Conservation (phyloP, 2,329 filamentous ascomycete species). For the Apiospora hydei region DNA sequence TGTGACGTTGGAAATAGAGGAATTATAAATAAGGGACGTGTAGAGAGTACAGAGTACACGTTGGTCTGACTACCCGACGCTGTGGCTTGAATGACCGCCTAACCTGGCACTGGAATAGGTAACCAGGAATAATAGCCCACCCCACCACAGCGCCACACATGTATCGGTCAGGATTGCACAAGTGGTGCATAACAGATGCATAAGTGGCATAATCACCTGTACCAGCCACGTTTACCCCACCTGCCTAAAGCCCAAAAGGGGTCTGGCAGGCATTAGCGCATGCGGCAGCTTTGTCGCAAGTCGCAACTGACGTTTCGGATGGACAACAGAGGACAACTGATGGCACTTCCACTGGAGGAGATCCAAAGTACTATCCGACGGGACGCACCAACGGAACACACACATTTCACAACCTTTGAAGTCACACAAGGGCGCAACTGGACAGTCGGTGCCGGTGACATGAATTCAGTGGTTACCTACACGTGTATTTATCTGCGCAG, state of each 20-base stretch:
- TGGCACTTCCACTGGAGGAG: not conserved
- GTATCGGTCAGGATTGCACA: not conserved
- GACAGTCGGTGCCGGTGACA: not conserved
- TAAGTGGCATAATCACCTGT: not conserved
- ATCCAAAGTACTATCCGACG: not conserved
- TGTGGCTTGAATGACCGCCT: constrained; percentile 2
- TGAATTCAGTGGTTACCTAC: not conserved
- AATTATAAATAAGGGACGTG: not conserved
- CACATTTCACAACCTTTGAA: not conserved
- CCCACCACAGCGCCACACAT: constrained; percentile 1
- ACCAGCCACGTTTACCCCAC: not conserved
- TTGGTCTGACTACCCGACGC: constrained; percentile 11
- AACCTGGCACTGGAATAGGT: not conserved
- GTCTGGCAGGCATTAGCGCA: not conserved
- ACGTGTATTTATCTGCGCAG: not conserved
- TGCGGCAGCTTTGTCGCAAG: constrained; percentile 21
- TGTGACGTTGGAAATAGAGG: not conserved
- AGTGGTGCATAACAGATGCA: not conserved
- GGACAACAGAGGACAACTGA: not conserved
- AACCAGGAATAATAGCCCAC: not conserved
- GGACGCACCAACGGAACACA: not conserved
- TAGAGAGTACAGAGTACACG: constrained; percentile 16
- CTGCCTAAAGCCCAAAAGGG: not conserved
- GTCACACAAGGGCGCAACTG: not conserved
- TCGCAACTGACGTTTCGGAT: constrained; percentile 27